Evolutionary conservation across 2,329 filamentous ascomycete species (phyloP).

Genomic region (Alternaria atra): DNA sequence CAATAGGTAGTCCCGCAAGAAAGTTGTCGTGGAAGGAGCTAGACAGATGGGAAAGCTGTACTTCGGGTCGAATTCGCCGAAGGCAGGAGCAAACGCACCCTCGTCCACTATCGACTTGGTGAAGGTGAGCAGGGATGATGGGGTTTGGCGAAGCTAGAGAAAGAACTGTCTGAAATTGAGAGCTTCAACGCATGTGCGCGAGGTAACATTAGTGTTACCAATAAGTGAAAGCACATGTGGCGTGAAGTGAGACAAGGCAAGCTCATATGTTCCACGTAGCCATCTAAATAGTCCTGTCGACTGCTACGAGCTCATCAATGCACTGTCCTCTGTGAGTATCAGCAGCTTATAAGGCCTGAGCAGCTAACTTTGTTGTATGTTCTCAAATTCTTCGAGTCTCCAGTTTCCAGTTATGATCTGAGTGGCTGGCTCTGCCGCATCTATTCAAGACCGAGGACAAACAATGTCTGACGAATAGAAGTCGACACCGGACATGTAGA

Average conservation of each 20-base stretch:
- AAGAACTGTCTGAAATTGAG: neutral
- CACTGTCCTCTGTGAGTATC: too few species aligned
- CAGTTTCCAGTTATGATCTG: too few species aligned
- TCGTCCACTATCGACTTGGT: neutral
- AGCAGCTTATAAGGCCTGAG: too few species aligned
- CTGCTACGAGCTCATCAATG: too few species aligned
- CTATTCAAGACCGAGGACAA: neutral
- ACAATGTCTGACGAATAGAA: neutral
- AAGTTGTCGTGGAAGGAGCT: neutral
- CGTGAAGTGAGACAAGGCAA: neutral
- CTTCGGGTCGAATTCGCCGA: neutral
- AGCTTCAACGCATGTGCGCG: neutral
- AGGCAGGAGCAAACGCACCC: neutral
- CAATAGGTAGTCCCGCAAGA: neutral
- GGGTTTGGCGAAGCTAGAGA: neutral
- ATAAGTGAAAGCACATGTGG: neutral
- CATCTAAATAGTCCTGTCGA: too few species aligned
- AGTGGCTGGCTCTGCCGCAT: too few species aligned
- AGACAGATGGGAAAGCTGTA: too few species aligned
- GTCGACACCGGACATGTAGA: neutral
- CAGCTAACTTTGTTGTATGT: too few species aligned
- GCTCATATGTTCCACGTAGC: too few species aligned
- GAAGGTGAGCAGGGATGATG: neutral
- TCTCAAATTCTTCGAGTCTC: too few species aligned
- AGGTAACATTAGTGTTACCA: neutral